Base-by-base conservation (phyloP, 2,329 filamentous ascomycete species). In the Albifimbria verrucaria region DNA sequence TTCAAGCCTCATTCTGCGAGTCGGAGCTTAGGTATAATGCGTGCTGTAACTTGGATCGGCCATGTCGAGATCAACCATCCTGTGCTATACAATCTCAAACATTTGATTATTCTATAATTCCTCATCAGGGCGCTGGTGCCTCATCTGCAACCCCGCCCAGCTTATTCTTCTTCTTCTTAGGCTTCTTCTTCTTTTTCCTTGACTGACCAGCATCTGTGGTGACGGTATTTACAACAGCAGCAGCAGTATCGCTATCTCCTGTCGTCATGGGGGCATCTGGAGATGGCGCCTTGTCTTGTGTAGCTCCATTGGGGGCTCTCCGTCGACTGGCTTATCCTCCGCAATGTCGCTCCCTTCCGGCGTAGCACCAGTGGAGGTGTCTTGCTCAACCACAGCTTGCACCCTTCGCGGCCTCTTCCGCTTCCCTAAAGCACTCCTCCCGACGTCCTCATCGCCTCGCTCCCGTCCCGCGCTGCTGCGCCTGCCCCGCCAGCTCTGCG, bases 381-480 rank as follows among this genome's bases (percentile, higher is more conserved):
- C 55, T 46, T 43, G 24, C 28, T 54, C 52, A 41, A 9, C 53
- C 22, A 24, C 39, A 6, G 18, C 49, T 17, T 22, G 53, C 48
- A 59, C 59, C 48, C 55, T 60, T 42, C 55, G 57, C 24, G 60
- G 58, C 57, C 68, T 65, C 62, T 74, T 74, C 52, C 66, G 65
- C 61, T 68, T 72, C 2, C 72, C 72, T 3, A 75, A 44, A 46
- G 63, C 69, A 50, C 70, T 70, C 49, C 72, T 59, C 7, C 72
- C 72, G 11, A 65, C 61, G 1, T 74, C 69, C 6, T 69, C 66
- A 20, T 69, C 68, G 23, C 67, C 70, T 70, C 70, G 48, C 66
- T 68, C 57, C 68, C 65, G 22, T 57, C 59, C 23, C 51, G 51
- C 25, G 36, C 59, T 51, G 44, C 32, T 51, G 57, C 17, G 39